Evolutionary conservation across 2,329 filamentous ascomycete species (phyloP).

Genomic region (Lanzia echinophila): DNA sequence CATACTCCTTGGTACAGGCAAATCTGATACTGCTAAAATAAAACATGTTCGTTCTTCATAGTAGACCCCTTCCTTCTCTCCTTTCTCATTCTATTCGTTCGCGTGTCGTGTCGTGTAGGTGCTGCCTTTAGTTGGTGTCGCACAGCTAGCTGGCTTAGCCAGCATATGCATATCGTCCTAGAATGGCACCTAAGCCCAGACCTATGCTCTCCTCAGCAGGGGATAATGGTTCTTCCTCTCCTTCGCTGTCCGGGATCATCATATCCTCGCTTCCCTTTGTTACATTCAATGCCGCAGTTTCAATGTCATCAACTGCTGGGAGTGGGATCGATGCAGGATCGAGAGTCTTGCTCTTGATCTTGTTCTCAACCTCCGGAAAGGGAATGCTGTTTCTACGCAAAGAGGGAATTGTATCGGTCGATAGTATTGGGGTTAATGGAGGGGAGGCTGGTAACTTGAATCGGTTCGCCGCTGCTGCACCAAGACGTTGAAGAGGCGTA

Average conservation of each 20-base stretch:
- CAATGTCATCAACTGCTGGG: constrained; percentile 20
- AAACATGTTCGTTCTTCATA: too few relatives aligned
- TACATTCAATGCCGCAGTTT: constrained; percentile 17
- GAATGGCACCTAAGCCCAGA: constrained; percentile 1
- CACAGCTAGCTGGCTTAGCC: background rate
- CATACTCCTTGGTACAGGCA: too few relatives aligned
- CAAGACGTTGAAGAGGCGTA: constrained; percentile 30
- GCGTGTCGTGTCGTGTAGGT: too few relatives aligned
- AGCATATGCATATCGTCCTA: constrained; percentile 16
- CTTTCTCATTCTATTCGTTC: too few relatives aligned
- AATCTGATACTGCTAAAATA: too few relatives aligned
- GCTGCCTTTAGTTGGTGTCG: too few relatives aligned
- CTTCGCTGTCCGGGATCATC: constrained; percentile 44
- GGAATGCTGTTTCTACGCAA: constrained; percentile 15
- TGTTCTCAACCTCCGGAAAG: constrained; percentile 23
- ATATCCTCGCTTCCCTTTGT: constrained; percentile 44
- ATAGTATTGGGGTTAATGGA: constrained; percentile 20
- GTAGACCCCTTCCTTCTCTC: too few relatives aligned
- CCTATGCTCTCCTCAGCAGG: constrained; percentile 6
- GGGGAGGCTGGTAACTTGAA: constrained; percentile 22
- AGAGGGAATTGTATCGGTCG: constrained; percentile 4
- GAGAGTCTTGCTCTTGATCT: constrained; percentile 14
- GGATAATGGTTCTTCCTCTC: constrained; percentile 25
- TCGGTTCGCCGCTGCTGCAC: constrained; percentile 21
- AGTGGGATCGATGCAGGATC: constrained; percentile 33